Conservation (phyloP, 345 rosid species). For the Viola odorata region DNA sequence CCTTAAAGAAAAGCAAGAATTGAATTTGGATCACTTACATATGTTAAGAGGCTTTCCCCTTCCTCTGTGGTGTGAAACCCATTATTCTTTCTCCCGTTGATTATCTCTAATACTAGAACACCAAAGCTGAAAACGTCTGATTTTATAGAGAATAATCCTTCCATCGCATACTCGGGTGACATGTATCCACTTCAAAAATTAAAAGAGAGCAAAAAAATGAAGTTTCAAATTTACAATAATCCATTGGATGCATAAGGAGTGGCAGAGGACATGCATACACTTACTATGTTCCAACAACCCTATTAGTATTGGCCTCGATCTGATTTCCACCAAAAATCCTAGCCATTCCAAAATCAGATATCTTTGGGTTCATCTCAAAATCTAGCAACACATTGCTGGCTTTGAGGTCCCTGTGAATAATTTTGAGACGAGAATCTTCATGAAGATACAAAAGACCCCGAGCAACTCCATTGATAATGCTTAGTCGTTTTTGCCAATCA, state of each 20-base stretch:
- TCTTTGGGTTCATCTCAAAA: neutral
- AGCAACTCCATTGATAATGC: neutral
- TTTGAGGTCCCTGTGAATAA: neutral
- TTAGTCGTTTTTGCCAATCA: neutral
- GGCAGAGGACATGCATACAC: neutral
- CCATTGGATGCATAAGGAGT: neutral
- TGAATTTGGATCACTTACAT: neutral
- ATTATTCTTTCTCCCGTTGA: neutral
- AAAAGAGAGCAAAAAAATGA: neutral
- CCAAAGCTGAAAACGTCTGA: constrained; percentile 1
- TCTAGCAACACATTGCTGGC: neutral
- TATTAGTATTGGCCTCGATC: neutral
- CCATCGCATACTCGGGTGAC: neutral
- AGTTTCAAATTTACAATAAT: neutral
- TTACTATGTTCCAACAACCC: neutral
- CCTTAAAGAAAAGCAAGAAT: neutral
- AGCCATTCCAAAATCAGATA: constrained; percentile 3
- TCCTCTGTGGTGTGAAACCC: neutral
- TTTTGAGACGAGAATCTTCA: constrained; percentile 2
- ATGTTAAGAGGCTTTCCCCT: neutral
- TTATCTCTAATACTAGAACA: neutral
- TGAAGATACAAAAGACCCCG: neutral
- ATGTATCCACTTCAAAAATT: neutral
- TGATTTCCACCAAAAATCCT: constrained; percentile 3
- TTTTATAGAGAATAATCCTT: neutral